Evolutionary conservation across 495 filamentous ascomycete species (phyloP), one percentile per base, ranked within the genome.

Genomic region (Lasiosphaeria hispida): DNA sequence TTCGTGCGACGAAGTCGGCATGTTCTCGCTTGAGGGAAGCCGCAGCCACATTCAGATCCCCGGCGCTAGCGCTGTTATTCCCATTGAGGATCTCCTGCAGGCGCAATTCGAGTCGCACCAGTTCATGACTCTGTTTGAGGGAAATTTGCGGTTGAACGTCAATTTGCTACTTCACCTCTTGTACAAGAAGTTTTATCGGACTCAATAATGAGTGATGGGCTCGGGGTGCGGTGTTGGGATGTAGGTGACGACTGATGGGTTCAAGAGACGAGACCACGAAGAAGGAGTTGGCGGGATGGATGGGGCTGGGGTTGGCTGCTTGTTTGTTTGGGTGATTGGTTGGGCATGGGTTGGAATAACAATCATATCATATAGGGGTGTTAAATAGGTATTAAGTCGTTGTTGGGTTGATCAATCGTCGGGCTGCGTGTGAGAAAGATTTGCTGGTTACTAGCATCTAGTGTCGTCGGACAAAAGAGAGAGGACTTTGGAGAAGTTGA

Each of bases 131-230:
- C 81, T 98, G 59, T 98, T 97, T 65, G 93, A 95, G 57, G 90
- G 91, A 18, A 83, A 85, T 61, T 77, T 95, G 68, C 84, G 86
- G 74, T 82, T 98, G 59, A 97, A 97, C 72, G 94, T 97, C 60
- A 97, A 98, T 73, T 75, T 97, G 56, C 86, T 98, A 72, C 73
- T 98, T 77, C 93, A 97, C 80, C 76, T 96, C 72, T 80, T 98
- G 51, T 96, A 97, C 79, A 92, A 91, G 82, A 98, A 98, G 77
- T 98, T 98, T 75, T 98, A 97, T 69, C 78, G 86, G 56, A 88
- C 89, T 55, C 84, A 87, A 66, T 86, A 87, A 30, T 2, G 23
- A 30, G 23, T 30, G 2, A 30, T 82, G 45, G 2, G 36, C 37
- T 47, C 7, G 1, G 23, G 45, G 9, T 41, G 15, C 34, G 43